Conservation (phyloP, 805 yeast species). For the Starmera pachycereana region DNA sequence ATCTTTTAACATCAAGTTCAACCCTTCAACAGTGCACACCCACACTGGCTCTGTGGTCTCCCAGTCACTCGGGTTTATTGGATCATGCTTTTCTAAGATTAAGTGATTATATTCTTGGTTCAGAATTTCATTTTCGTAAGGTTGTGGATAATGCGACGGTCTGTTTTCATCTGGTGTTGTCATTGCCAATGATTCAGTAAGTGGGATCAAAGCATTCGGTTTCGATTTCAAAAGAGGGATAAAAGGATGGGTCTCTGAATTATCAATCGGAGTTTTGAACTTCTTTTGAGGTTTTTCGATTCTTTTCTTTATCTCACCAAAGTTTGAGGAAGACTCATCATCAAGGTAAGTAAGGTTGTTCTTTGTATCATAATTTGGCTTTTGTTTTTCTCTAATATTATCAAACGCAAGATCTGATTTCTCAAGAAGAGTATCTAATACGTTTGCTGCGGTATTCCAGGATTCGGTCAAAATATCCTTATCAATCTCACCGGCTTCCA, state of each 20-base stretch:
- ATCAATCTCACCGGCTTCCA: slow-evolving; percentile 14
- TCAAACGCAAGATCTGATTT: slow-evolving; percentile 65
- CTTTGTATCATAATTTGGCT: slow-evolving; percentile 4
- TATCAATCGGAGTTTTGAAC: slow-evolving; percentile 54
- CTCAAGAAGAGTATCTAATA: slow-evolving; percentile 66
- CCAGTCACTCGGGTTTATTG: slow-evolving; percentile 54
- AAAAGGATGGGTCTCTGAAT: slow-evolving; percentile 63
- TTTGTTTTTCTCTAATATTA: slow-evolving; percentile 13
- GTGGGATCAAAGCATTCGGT: slow-evolving; percentile 55
- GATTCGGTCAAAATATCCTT: slow-evolving; percentile 36
- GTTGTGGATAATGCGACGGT: slow-evolving; percentile 64
- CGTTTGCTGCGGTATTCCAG: slow-evolving; percentile 55
- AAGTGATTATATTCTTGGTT: slow-evolving; percentile 56
- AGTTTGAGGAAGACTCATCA: slow-evolving; percentile 21
- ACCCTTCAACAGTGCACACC: slow-evolving; percentile 50
- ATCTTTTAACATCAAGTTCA: slow-evolving; percentile 44
- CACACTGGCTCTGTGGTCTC: slow-evolving; percentile 50
- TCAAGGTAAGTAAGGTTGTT: slow-evolving; percentile 37
- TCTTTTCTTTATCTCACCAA: slow-evolving; percentile 17
- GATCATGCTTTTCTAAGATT: slow-evolving; percentile 35
- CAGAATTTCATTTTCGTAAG: slow-evolving; percentile 69
- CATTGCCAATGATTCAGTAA: slow-evolving; percentile 39
- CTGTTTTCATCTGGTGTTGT: slow-evolving; percentile 27
- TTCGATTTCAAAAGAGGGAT: slow-evolving; percentile 61
- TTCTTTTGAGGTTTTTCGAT: slow-evolving; percentile 59